Evolutionary conservation across 768 basidiomycete genomes (phyloP), one percentile per base, ranked within the genome.

Genomic region (Multifurca ochricompacta): DNA sequence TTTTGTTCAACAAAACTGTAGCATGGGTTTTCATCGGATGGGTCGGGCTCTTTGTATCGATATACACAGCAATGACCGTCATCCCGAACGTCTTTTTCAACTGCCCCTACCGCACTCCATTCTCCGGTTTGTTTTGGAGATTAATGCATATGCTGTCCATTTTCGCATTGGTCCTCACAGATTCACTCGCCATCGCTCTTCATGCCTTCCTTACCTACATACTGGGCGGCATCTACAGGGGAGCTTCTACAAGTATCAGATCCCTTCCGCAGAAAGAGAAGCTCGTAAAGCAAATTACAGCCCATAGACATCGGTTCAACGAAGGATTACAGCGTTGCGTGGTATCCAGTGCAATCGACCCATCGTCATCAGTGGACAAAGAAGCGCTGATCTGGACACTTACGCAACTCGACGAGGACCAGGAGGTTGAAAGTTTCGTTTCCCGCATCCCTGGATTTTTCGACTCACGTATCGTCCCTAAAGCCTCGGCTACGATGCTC

Each of bases 301-400:
- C 34, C 8, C 47, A 36, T 27, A 34, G 27, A 27, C 14, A n/a
- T 16, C 30, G 47, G 32, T 48, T 35, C 16, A 21, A 23, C 35
- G 13, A 34, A 48, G 47, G 47, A 7, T 25, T 48, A 36, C 47
- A 36, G 7, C 47, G n/a, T 11, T 23, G 23, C 19, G 23, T 48
- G 10, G 47, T 48, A 1, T 18, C 35, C 4, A 48, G 23, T 23
- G 47, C 47, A 8, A 34, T 48, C 31, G 47, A 48, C 16, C 21
- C 47, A 6, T 25, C 34, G 11, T 48, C 47, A 14, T 36, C 14
- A 16, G 47, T 48, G 14, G 47, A 48, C 19, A 35, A 11, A 18
- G 47, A 48, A 21, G 47, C 47, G 21, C 32, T 48, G 23, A 48
- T 35, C 34, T 48, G 47, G 47, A 48, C 47, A 27, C 47, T 48